These are phyloP conservation scores for Cercophora sp. DNA, from an alignment of 495 filamentous ascomycete genomes.

Conservation along the genomic window DNA sequence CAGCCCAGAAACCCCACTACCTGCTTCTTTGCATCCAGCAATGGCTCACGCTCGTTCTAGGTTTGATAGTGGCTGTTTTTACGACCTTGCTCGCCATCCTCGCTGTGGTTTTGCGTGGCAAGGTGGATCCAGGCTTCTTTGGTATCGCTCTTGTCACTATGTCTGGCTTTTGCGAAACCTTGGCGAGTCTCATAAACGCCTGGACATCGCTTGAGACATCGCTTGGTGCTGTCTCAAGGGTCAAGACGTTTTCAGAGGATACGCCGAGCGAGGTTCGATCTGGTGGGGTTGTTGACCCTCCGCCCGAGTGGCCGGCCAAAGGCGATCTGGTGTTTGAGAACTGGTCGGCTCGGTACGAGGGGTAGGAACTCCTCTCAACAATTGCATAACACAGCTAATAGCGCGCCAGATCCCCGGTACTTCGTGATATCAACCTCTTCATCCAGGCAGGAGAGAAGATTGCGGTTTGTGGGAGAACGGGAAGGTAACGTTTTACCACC, in stretches of 20 bases:
- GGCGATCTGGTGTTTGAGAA: constrained; percentile 1
- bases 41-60: constrained; percentile 6
- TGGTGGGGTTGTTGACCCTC: background rate
- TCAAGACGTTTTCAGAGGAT: constrained; percentile 11
- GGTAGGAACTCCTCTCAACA: no score
- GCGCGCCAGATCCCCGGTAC: background rate
- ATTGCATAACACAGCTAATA: no score
- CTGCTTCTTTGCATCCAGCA: constrained; percentile 6
- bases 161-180: background rate
- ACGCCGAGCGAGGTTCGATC: background rate
- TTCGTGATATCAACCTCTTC: background rate
- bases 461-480: constrained; percentile 6
- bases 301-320: background rate
- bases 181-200: constrained; percentile 1
- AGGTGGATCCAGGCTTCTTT: constrained; percentile 5
- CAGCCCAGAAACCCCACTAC: constrained; percentile 9
- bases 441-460: constrained; percentile 3
- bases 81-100: constrained; percentile 1
- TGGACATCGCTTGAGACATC: constrained; percentile 9
- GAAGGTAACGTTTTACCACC: background rate
- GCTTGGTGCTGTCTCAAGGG: background rate
- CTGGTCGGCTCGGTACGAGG: constrained; percentile 3
- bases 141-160: constrained; percentile 8
- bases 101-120: constrained; percentile 1
- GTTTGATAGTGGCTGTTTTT: background rate